A percentile compares a stretch with the other conserved stretches of the same genome.
Evolutionary conservation across 2,329 filamentous ascomycete species (phyloP).

Genomic region (Sporothrix inflata): DNA sequence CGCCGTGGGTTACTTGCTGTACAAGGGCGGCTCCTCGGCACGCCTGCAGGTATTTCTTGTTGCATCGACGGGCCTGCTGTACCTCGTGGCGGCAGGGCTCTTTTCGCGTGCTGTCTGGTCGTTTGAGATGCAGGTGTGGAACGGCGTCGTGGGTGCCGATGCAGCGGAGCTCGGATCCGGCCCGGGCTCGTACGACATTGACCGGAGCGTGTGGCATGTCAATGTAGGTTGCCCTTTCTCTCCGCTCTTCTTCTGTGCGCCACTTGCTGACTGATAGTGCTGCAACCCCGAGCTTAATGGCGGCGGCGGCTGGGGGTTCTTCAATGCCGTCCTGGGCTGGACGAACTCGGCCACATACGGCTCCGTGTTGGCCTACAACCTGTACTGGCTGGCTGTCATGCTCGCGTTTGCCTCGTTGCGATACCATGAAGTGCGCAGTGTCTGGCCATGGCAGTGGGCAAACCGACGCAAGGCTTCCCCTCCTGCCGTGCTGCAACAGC

Average conservation of each 20-base stretch:
- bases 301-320: conserved; percentile 78
- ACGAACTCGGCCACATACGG: conserved; percentile 85
- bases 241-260: not conserved
- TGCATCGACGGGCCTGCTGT: conserved; percentile 50
- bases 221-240: conserved; percentile 52
- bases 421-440: not conserved
- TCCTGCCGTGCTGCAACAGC: not conserved
- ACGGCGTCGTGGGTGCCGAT: conserved; percentile 51
- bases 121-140: conserved; percentile 71
- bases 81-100: conserved; percentile 80
- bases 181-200: conserved; percentile 69
- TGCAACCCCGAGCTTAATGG: conserved; percentile 74
- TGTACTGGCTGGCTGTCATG: conserved; percentile 70
- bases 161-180: conserved; percentile 65
- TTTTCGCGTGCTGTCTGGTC: conserved; percentile 78
- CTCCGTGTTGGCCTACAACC: conserved; percentile 82
- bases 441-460: not conserved
- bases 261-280: conserved; percentile 55
- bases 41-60: conserved; percentile 70
- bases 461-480: not conserved
- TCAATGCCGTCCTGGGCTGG: conserved; percentile 87
- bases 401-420: conserved; percentile 19
- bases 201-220: conserved; percentile 69
- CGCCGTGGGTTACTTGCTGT: conserved; percentile 69
- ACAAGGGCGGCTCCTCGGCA: conserved; percentile 57